Base-by-base conservation (phyloP, 257 asterid species). In the Echium plantagineum region DNA sequence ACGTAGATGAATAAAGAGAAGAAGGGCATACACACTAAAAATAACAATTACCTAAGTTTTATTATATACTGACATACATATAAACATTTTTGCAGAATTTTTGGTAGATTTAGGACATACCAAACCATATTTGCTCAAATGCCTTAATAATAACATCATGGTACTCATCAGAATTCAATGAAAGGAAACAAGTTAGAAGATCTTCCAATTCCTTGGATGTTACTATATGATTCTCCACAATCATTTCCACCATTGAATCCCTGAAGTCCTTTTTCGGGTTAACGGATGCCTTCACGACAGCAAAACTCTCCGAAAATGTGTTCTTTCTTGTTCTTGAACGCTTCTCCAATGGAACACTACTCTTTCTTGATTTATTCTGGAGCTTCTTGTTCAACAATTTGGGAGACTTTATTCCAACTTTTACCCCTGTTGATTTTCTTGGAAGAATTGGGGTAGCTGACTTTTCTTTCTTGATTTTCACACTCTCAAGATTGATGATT, bases 211-310 rank as follows among this genome's bases (percentile, higher is more conserved):
- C 57, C 21, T 17, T 53, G 1, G 57, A 53, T 53, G 57, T 53
- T 17, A 0, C 6, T 17, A 53, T 53, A 6, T 53, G 17, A 53
- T 53, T 53, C 57, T 53, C 57, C 17, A n/a, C 21, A 21, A 53
- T 53, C 57, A 53, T 53, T n/a, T 53, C 57, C 21, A 53, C n/a
- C 57, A 53, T 53, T 53, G 57, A 53, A 17, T 53, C 57, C 57
- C 21, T 53, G 57, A 53, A 53, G 24, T 53, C 57, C 57, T 17
- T 53, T 53, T 53, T n/a, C 0, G 57, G 57, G 24, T 53, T n/a
- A 53, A 53, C 2, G 17, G 57, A 53, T 17, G 57, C 21, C 57
- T 53, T 53, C 57, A 53, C 57, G 5, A 53, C 13, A 4, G 57
- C 57, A 53, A 53, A 53, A n/a, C 57, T 53, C 57, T 53, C 57